Evolutionary conservation across 2,329 filamentous ascomycete genomes (phyloP).

Genomic region (Magnaporthiopsis rhizophila): DNA sequence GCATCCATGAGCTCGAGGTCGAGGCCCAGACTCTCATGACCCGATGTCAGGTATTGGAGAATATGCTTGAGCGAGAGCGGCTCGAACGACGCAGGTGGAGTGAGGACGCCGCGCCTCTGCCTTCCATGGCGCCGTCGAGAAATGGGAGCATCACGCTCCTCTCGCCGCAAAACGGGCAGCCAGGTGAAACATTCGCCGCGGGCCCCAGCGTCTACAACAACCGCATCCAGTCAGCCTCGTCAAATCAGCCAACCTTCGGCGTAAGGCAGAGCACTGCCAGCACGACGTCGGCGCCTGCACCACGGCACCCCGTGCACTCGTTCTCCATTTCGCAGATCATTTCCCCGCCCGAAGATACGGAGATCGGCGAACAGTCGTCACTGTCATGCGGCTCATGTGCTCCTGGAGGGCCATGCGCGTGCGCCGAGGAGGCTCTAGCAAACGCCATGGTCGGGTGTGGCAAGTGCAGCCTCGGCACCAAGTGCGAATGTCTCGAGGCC

Average conservation of each 20-base stretch:
- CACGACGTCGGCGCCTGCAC: slow-evolving; percentile 10
- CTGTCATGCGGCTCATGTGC: slow-evolving; percentile 50
- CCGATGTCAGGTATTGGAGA: slow-evolving; percentile 55
- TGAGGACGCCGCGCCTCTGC: not conserved
- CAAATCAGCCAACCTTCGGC: not conserved
- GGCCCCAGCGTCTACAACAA: not conserved
- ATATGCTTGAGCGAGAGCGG: slow-evolving; percentile 52
- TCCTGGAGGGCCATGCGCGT: slow-evolving; percentile 45
- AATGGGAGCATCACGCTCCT: slow-evolving; percentile 5
- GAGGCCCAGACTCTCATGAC: slow-evolving; percentile 59
- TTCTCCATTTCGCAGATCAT: slow-evolving; percentile 52
- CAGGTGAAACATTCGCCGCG: not conserved
- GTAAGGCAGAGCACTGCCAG: slow-evolving; percentile 4
- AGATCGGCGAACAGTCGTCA: slow-evolving; percentile 24
- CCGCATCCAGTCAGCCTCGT: not conserved
- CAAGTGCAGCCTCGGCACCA: slow-evolving; percentile 53
- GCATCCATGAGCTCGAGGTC: slow-evolving; percentile 50
- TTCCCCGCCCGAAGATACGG: slow-evolving; percentile 38
- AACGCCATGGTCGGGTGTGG: slow-evolving; percentile 52
- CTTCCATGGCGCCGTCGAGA: not conserved
- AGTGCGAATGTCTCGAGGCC: slow-evolving; percentile 54
- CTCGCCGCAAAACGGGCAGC: slow-evolving; percentile 1
- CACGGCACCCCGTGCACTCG: slow-evolving; percentile 22
- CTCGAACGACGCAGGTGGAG: slow-evolving; percentile 28
- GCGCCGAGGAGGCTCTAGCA: slow-evolving; percentile 50